These are phyloP conservation scores for Tetrapyrgos nigripes DNA, from an alignment of 1,284 basidiomycete genomes.

Conservation along the genomic window DNA sequence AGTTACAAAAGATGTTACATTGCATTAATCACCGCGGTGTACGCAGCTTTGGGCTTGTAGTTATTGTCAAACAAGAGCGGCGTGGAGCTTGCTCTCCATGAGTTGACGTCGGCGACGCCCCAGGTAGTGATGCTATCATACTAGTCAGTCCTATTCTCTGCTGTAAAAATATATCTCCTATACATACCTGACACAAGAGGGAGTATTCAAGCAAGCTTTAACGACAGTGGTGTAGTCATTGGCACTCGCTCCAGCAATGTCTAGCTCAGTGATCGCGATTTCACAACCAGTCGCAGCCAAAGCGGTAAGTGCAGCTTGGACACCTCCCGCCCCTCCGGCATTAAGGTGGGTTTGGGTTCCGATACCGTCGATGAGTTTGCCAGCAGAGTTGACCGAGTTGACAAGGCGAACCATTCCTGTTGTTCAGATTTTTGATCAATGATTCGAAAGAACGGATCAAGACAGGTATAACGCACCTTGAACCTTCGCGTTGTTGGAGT, in stretches of 20 bases:
- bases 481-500: slow-evolving; percentile 44
- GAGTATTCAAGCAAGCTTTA: slow-evolving; percentile 51
- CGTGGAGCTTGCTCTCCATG: slow-evolving; percentile 47
- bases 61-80: slow-evolving; percentile 52
- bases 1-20: too few species aligned
- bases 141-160: neutral
- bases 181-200: slow-evolving; percentile 42
- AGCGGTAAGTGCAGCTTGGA: slow-evolving; percentile 41
- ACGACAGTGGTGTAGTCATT: slow-evolving; percentile 53
- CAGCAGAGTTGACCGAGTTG: slow-evolving; percentile 29
- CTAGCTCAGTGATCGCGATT: slow-evolving; percentile 55
- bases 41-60: slow-evolving; percentile 54
- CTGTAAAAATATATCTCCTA: neutral
- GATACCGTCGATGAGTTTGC: slow-evolving; percentile 45
- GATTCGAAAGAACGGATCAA: too few species aligned
- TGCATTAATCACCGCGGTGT: slow-evolving; percentile 46
- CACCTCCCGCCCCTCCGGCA: slow-evolving; percentile 46
- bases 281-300: slow-evolving; percentile 50
- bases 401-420: slow-evolving; percentile 14
- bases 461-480: slow-evolving; percentile 25
- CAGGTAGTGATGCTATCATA: slow-evolving; percentile 48
- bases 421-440: neutral
- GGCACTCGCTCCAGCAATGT: slow-evolving; percentile 39
- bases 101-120: slow-evolving; percentile 56
- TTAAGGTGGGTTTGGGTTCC: slow-evolving; percentile 48